Evolutionary conservation across 805 yeast species (phyloP), one percentile per base, ranked within the genome.

Genomic region (Alloascoidea africana): DNA sequence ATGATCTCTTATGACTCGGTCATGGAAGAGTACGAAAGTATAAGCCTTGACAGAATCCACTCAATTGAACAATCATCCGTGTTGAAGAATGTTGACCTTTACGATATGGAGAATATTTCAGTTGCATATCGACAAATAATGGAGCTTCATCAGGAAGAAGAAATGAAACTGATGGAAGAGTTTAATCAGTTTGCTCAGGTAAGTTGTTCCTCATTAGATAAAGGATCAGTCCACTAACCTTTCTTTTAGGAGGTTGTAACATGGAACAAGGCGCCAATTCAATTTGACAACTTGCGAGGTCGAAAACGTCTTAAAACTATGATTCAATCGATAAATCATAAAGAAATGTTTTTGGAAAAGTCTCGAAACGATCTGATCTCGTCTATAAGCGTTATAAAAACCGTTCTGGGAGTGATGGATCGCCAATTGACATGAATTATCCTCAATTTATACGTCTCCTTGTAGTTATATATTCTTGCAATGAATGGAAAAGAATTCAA

Each of bases 221-320:
- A 8, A 8, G n/a, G 8, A 23, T 23, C 8, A 8, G n/a, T 23
- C n/a, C 8, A 23, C n/a, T 23, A 23, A 23, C 30, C 8, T 8
- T 23, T 23, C 8, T 23, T 8, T 8, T 23, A 23, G 30, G 30
- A 23, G 30, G 30, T 23, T 23, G 30, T 23, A 23, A n/a, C 30
- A 8, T 23, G 30, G 30, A n/a, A 23, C n/a, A 23, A 23, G n/a
- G 30, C 30, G n/a, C 30, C 30, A 23, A 23, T 23, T 23, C 30
- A 23, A 23, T 23, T 23, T 23, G 30, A 23, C n/a, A 23, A 23
- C n/a, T 23, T 8, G 8, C 30, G 30, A 8, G 30, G 30, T 23
- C 30, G 30, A 8, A 23, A 23, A 23, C 30, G 30, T 23, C 30
- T 23, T 23, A 23, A 23, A 23, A n/a, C n/a, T 23, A 23, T 23